These are phyloP conservation scores for Nitzschia sp. DNA, from an alignment of 108 stramenopile genomes.

Conservation along the genomic window DNA sequence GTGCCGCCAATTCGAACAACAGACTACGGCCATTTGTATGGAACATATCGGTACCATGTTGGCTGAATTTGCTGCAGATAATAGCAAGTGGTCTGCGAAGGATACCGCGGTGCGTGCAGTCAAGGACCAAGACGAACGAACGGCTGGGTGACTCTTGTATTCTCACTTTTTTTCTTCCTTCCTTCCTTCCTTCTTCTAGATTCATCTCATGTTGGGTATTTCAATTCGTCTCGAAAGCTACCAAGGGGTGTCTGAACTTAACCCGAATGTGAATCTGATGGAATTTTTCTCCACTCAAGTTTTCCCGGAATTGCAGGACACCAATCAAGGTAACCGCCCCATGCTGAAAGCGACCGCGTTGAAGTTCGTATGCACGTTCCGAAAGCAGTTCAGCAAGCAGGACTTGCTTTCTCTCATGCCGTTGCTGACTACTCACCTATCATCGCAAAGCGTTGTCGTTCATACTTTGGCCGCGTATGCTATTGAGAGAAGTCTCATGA, in stretches of 20 bases:
- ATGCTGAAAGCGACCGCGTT: constrained; percentile 92
- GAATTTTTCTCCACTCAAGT: constrained; percentile 85
- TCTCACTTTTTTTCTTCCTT: constrained; percentile 10
- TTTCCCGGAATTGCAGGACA: constrained; percentile 87
- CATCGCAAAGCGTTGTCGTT: constrained; percentile 81
- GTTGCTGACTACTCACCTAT: constrained; percentile 68
- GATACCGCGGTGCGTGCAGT: constrained; percentile 84
- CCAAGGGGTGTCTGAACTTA: constrained; percentile 86
- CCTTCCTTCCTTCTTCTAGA: too few relatives aligned
- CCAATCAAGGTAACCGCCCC: constrained; percentile 69
- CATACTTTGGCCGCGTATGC: constrained; percentile 94
- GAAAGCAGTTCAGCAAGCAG: constrained; percentile 86
- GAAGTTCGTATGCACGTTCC: constrained; percentile 96
- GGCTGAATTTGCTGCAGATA: constrained; percentile 57
- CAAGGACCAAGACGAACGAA: too few relatives aligned
- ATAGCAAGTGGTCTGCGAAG: constrained; percentile 85
- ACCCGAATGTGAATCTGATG: constrained; percentile 83
- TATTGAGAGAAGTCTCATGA: constrained; percentile 87
- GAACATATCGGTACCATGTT: constrained; percentile 87
- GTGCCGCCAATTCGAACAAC: constrained; percentile 89
- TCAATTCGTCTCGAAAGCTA: constrained; percentile 82
- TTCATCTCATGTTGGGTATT: constrained; percentile 94
- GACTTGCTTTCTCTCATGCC: constrained; percentile 75
- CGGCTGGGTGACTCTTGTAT: neutral
- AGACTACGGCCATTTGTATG: constrained; percentile 82